Evolutionary conservation across 2,329 filamentous ascomycete genomes (phyloP).

Genomic region (Xylaria multiplex): DNA sequence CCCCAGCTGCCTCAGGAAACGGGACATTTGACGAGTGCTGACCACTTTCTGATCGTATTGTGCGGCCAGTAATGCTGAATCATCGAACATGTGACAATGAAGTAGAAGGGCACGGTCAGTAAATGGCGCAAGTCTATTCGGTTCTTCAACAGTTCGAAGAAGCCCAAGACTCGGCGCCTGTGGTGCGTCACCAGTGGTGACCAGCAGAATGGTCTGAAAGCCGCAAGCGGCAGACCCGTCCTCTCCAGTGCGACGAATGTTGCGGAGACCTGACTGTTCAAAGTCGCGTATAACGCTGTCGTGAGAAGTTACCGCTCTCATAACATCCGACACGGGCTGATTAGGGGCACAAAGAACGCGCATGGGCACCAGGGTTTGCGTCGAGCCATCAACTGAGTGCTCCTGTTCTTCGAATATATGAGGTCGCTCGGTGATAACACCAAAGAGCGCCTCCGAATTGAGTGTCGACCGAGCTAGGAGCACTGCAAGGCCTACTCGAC

Average conservation of each 20-base stretch:
- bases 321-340: constrained; percentile 22
- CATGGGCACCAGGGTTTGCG: constrained; percentile 24
- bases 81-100: constrained; percentile 13
- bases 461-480: constrained; percentile 24
- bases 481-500: constrained; percentile 30
- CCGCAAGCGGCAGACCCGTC: constrained; percentile 26
- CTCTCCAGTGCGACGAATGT: constrained; percentile 20
- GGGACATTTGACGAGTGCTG: constrained; percentile 16
- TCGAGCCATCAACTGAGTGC: background rate
- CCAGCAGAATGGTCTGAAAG: constrained; percentile 27
- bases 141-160: constrained; percentile 22
- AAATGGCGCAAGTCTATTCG: constrained; percentile 22
- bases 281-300: constrained; percentile 20
- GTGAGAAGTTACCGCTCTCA: constrained; percentile 20
- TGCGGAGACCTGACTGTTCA: constrained; percentile 23
- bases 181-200: constrained; percentile 16
- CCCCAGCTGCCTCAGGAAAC: constrained; percentile 27
- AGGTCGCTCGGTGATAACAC: constrained; percentile 27
- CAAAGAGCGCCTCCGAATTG: constrained; percentile 27
- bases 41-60: constrained; percentile 23
- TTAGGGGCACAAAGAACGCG: constrained; percentile 23
- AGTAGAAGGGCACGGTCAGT: constrained; percentile 28
- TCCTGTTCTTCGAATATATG: constrained; percentile 8
- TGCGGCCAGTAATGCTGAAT: constrained; percentile 20
- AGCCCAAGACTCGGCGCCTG: constrained; percentile 14